Conservation (phyloP, 1,139 yeast genomes). For the Geotrichum aggregatum region DNA sequence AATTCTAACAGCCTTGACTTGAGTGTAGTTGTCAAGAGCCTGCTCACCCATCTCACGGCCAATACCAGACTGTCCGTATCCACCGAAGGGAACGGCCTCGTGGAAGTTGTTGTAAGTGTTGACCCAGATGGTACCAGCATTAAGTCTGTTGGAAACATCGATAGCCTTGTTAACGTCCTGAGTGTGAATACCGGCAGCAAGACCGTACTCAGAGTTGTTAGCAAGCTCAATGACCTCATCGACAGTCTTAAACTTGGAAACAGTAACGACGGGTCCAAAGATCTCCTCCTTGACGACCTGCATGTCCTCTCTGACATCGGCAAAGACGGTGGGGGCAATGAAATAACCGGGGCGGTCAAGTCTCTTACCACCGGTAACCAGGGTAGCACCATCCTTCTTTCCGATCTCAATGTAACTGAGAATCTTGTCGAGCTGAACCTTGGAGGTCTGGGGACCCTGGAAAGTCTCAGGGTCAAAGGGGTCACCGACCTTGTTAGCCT, state of each 20-base stretch:
- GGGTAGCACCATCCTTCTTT: conserved; percentile 63
- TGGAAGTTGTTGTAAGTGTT: conserved; percentile 82
- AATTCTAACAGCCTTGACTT: conserved; percentile 62
- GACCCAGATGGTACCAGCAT: conserved; percentile 82
- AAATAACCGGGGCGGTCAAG: conserved; percentile 59
- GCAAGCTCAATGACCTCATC: conserved; percentile 67
- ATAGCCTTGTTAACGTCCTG: conserved; percentile 53
- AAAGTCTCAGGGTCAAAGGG: conserved; percentile 64
- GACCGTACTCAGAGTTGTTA: conserved; percentile 68
- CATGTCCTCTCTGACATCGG: conserved; percentile 60
- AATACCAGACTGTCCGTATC: conserved; percentile 80
- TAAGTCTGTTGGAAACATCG: conserved; percentile 58
- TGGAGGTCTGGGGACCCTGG: conserved; percentile 80
- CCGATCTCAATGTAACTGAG: conserved; percentile 64
- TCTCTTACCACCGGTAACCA: conserved; percentile 72
- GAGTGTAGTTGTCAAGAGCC: conserved; percentile 78
- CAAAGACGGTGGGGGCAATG: conserved; percentile 71
- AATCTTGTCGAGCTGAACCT: conserved; percentile 65
- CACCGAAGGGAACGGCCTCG: conserved; percentile 74
- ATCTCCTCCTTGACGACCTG: conserved; percentile 71
- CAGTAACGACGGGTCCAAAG: conserved; percentile 76
- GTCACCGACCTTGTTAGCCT: conserved; percentile 52
- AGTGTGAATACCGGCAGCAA: conserved; percentile 81
- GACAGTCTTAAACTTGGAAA: conserved; percentile 61
- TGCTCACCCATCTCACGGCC: conserved; percentile 86